phyloP scores from a whole-genome alignment of 371 early-diverging fungal genomes.

The Catenaria anguillulae region DNA sequence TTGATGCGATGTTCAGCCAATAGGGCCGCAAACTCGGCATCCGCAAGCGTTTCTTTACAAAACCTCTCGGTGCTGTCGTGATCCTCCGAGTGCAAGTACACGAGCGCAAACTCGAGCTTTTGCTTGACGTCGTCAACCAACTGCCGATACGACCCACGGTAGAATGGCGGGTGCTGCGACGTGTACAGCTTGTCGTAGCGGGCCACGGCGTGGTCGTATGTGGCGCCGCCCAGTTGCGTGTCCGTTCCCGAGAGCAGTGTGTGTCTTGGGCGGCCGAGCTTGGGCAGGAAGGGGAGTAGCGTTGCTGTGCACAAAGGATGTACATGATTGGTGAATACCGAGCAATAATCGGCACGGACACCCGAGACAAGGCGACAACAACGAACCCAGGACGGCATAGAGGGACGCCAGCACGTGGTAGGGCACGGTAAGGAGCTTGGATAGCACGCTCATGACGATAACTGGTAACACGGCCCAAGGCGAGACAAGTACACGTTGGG shows the following conservation, averaged over 20 bases:
- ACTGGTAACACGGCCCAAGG: no score
- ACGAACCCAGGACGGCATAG: not conserved
- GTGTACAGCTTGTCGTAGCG: conserved; percentile 2
- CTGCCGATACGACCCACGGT: not conserved
- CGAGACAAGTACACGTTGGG: no score
- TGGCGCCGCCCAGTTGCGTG: no score
- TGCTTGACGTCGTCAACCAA: conserved; percentile 1
- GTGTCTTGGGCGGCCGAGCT: not conserved
- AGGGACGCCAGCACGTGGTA: not conserved
- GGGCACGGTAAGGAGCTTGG: no score
- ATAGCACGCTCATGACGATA: no score
- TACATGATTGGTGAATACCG: not conserved
- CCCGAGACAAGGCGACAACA: no score
- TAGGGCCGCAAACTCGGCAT: not conserved
- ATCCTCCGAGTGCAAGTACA: conserved; percentile 5
- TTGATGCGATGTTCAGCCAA: not conserved
- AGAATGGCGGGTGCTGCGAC: conserved; percentile 1
- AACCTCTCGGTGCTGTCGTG: conserved; percentile 5
- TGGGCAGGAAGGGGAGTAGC: conserved; percentile 6
- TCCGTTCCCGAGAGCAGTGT: not conserved
- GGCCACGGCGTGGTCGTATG: not conserved
- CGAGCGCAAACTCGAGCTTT: not conserved
- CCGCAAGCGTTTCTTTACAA: not conserved
- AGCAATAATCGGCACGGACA: not conserved
- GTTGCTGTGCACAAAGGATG: not conserved